Conservation (phyloP, 768 basidiomycete species). For the Rhizopogon salebrosus region DNA sequence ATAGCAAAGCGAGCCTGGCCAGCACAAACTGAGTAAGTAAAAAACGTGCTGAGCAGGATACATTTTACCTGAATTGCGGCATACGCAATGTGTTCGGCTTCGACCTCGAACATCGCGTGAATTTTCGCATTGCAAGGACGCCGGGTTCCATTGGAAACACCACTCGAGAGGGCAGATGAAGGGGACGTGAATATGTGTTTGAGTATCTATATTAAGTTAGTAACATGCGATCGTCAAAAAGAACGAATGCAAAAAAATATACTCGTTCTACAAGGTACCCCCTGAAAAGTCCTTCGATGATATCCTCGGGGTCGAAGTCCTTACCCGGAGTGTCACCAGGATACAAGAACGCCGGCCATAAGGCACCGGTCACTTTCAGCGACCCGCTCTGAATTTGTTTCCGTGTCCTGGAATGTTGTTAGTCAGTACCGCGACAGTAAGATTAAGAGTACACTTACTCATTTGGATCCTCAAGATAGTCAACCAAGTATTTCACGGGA, state of each 20-base stretch:
- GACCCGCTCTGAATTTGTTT: not conserved
- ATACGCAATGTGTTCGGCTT: constrained; percentile 5
- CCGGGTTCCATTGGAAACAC: not conserved
- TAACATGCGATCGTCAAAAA: not conserved
- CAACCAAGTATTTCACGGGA: not conserved
- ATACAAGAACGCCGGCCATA: constrained; percentile 3
- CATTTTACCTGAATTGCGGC: not conserved
- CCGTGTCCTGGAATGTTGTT: not conserved
- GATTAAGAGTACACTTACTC: not conserved
- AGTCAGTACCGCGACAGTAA: not conserved
- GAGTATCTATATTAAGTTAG: not conserved
- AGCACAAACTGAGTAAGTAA: not conserved
- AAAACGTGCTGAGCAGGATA: not conserved
- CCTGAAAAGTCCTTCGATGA: not conserved
- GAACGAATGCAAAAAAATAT: not conserved
- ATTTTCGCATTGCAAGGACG: not conserved
- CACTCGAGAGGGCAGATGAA: not conserved
- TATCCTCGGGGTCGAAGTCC: not conserved
- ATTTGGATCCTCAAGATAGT: not conserved
- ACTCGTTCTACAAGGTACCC: constrained; percentile 2
- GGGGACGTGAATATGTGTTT: not conserved
- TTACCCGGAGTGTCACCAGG: not conserved
- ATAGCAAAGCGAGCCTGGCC: not conserved
- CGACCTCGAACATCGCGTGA: not conserved
- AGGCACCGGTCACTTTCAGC: not conserved